Evolutionary conservation across 2,329 filamentous ascomycete genomes (phyloP).

Genomic region (Xylaria sp.): DNA sequence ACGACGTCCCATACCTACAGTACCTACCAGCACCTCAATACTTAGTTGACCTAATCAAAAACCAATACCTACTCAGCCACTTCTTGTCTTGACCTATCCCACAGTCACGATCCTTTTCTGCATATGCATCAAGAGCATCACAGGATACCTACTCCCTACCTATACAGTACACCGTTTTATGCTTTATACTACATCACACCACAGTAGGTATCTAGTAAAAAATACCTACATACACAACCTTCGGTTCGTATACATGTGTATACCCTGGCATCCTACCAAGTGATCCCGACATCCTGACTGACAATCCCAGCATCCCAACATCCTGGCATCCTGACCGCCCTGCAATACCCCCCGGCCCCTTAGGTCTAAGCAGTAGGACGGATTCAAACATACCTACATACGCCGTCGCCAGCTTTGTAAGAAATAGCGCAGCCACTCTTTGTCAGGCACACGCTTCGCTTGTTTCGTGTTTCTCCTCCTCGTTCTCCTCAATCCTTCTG

Average conservation of each 20-base stretch:
- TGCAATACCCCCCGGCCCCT: constrained; percentile 9
- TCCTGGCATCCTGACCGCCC: constrained; percentile 19
- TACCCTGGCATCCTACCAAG: background rate
- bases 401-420: constrained; percentile 7
- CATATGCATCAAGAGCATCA: constrained; percentile 28
- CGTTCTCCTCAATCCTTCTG: constrained; percentile 7
- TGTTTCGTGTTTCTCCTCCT: constrained; percentile 7
- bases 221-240: background rate
- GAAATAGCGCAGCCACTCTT: constrained; percentile 32
- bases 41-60: background rate
- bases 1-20: constrained; percentile 4
- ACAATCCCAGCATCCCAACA: background rate
- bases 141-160: constrained; percentile 5
- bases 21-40: background rate
- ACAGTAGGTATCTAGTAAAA: background rate
- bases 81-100: constrained; percentile 3
- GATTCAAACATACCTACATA: constrained; percentile 20
- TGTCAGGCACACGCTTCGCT: constrained; percentile 1
- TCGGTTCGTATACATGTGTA: background rate
- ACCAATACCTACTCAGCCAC: constrained; percentile 7
- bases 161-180: constrained; percentile 3
- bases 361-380: background rate
- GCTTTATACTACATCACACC: background rate
- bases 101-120: constrained; percentile 23
- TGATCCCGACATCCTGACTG: constrained; percentile 8